Conservation (phyloP, 2,329 filamentous ascomycete genomes). For the Ophiocordyceps camponoti-saundersi region DNA sequence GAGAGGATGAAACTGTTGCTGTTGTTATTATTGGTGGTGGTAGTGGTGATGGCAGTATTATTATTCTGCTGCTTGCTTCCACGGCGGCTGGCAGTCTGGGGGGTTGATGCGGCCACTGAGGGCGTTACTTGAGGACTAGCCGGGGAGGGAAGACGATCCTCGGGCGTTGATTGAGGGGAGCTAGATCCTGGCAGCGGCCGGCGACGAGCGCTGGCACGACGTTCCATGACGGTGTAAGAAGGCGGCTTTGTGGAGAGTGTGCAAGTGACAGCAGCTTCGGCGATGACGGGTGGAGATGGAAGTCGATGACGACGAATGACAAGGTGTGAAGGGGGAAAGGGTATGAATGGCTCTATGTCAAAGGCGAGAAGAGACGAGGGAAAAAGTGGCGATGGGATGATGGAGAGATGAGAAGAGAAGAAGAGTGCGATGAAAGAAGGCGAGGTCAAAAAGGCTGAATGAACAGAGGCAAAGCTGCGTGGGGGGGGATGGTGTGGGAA, state of each 20-base stretch:
- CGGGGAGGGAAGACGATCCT: background rate
- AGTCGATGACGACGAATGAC: background rate
- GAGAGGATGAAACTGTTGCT: conserved; percentile 14
- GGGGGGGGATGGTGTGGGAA: too few relatives aligned
- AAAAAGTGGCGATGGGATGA: background rate
- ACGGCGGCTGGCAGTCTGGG: conserved; percentile 8
- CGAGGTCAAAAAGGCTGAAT: background rate
- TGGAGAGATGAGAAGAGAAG: background rate
- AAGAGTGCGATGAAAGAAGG: background rate
- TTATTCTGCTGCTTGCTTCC: conserved; percentile 15
- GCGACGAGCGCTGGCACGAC: background rate
- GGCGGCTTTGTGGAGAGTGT: background rate
- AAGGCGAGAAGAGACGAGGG: background rate
- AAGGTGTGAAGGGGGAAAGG: too few relatives aligned
- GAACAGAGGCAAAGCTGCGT: background rate
- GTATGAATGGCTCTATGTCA: too few relatives aligned
- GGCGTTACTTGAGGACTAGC: conserved; percentile 1
- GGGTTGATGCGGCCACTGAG: conserved; percentile 6
- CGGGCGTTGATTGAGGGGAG: background rate
- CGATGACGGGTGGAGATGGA: too few relatives aligned
- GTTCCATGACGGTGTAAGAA: background rate
- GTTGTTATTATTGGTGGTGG: too few relatives aligned
- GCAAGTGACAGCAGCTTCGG: too few relatives aligned
- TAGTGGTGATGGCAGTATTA: too few relatives aligned
- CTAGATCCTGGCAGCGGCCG: background rate